These are phyloP conservation scores for Pseudocercospora cruenta DNA, from an alignment of 2,329 filamentous ascomycete genomes.

Conservation along the genomic window DNA sequence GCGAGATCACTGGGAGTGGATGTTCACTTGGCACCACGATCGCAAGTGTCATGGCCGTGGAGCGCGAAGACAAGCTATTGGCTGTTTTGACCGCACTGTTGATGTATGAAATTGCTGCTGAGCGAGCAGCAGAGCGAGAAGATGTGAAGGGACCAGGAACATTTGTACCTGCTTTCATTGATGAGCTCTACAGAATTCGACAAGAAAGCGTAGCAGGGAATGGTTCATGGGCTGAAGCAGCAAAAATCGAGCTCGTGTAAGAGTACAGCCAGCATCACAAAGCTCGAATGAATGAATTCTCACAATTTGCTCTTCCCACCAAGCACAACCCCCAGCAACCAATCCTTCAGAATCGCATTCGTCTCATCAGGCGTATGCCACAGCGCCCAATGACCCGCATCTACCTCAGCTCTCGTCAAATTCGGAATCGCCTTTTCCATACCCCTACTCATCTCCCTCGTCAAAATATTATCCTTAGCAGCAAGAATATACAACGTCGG, in stretches of 20 bases:
- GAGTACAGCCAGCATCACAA: background rate
- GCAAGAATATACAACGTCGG: conserved; percentile 76
- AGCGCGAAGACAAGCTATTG: conserved; percentile 66
- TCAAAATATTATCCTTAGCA: conserved; percentile 70
- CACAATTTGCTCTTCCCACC: conserved; percentile 51
- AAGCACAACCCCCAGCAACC: conserved; percentile 63
- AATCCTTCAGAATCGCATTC: conserved; percentile 69
- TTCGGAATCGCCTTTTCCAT: conserved; percentile 72
- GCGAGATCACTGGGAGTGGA: conserved; percentile 72
- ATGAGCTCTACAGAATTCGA: conserved; percentile 62
- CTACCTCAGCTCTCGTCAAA: conserved; percentile 67
- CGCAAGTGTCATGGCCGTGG: conserved; percentile 72
- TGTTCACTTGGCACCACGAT: conserved; percentile 84
- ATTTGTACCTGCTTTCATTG: conserved; percentile 83
- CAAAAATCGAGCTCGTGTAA: conserved; percentile 51
- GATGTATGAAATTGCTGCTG: conserved; percentile 77
- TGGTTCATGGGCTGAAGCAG: conserved; percentile 56
- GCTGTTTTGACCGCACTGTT: conserved; percentile 74
- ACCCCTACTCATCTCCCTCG: conserved; percentile 67
- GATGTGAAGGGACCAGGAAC: conserved; percentile 79
- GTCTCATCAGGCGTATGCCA: conserved; percentile 72
- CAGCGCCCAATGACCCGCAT: conserved; percentile 80
- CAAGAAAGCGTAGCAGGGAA: conserved; percentile 55
- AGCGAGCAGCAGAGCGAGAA: conserved; percentile 60
- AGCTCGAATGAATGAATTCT: background rate